Base-by-base conservation (phyloP, 2,329 filamentous ascomycete species). In the Neurospora sp. region DNA sequence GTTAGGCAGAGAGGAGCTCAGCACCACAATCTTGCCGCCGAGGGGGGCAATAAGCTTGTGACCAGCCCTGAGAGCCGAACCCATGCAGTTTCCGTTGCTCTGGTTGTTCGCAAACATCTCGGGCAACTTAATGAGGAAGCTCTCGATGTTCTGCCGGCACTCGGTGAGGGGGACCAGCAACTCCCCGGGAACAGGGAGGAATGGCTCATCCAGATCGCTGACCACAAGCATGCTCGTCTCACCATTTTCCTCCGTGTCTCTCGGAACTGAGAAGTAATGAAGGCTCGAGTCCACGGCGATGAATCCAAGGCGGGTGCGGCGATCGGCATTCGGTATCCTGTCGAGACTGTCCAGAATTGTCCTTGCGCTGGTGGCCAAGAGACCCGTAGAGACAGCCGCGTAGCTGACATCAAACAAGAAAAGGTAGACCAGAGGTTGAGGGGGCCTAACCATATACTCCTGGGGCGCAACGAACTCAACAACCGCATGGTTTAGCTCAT, bases 361-460 rank as follows among this genome's bases (percentile, higher is more conserved):
- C 76, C 96, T 89, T 70, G 96, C 95, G 72, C 91, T 92, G 10
- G 96, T 98, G 67, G 96, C 96, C 71, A 98, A 84, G 39, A 99
- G 89, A 67, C 96, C 96, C 73, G 90, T 97, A 17, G 93, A 93
- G 17, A 97, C 92, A 39, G 95, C 89, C 12, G 92, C 89, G 76
- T 93, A 96, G 84, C 93, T 97, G 73, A 97, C 94, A 76, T 97
- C 95, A 77, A 98, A 92, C 75, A 97, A 84, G 86, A 98, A 98
- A 15, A 97, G 87, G 79, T 98, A 98, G 46, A 97, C 95, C 46
- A 98, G 85, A 46, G 96, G 96, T 81, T 97, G 95, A 65, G 96
- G 96, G 70, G 96, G 94, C 72, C 96, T 91, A 41, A 99, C 96
- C 96, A 99, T 99, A 82, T 99, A 99, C 81, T 99, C 96, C 81